Conservation (phyloP, 1,139 yeast genomes). For the Yamadazyma membranifaciens region DNA sequence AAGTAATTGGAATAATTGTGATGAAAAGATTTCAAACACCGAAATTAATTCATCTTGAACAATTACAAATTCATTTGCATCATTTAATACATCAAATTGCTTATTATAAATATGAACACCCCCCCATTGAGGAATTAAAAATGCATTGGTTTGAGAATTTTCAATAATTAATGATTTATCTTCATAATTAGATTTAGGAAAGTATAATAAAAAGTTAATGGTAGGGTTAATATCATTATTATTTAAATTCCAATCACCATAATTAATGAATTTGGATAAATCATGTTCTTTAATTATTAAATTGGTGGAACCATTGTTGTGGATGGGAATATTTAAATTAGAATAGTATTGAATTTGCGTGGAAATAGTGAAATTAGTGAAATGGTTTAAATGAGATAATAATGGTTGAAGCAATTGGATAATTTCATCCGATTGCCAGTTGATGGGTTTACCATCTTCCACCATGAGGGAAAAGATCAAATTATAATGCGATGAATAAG, state of each 20-base stretch:
- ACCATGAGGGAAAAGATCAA: constrained; percentile 58
- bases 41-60: constrained; percentile 51
- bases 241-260: constrained; percentile 73
- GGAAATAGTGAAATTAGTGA: constrained; percentile 72
- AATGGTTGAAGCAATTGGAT: constrained; percentile 26
- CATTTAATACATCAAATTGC: constrained; percentile 23
- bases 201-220: constrained; percentile 65
- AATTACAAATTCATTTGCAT: constrained; percentile 24
- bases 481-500: constrained; percentile 65
- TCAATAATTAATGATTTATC: constrained; percentile 45
- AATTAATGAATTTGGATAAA: constrained; percentile 70
- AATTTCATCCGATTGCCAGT: constrained; percentile 40
- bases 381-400: constrained; percentile 36
- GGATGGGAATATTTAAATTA: constrained; percentile 22
- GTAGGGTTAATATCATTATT: constrained; percentile 60
- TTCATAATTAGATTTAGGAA: constrained; percentile 47
- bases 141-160: constrained; percentile 59
- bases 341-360: constrained; percentile 78
- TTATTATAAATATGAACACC: constrained; percentile 56
- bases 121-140: constrained; percentile 92
- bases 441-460: constrained; percentile 38
- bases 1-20: constrained; percentile 69
- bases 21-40: constrained; percentile 65
- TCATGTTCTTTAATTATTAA: constrained; percentile 42
- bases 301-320: constrained; percentile 25